A percentile compares a stretch with the other conserved stretches of the same genome.
phyloP scores from a whole-genome alignment of 768 basidiomycete genomes.

The Pleurotus ostreatus region DNA sequence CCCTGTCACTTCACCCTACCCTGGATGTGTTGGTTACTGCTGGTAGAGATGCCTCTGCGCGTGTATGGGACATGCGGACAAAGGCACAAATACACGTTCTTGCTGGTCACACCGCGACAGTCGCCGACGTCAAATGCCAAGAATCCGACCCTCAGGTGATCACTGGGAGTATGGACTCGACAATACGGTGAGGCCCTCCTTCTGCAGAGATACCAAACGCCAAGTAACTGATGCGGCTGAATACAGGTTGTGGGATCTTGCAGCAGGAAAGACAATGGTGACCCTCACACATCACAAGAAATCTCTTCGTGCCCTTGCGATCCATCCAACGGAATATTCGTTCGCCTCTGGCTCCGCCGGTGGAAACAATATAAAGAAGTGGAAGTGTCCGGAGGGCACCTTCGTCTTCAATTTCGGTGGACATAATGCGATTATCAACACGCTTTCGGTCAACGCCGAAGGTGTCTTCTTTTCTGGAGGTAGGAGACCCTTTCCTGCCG shows the following conservation, averaged over 20 bases:
- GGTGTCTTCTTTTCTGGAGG: constrained; percentile 98
- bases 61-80: constrained; percentile 99
- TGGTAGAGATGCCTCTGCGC: constrained; percentile 93
- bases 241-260: constrained; percentile 89
- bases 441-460: constrained; percentile 87
- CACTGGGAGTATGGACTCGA: constrained; percentile 98
- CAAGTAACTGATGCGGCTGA: neutral
- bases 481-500: constrained; percentile 30
- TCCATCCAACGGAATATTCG: constrained; percentile 95
- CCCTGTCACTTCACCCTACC: constrained; percentile 89
- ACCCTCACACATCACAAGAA: constrained; percentile 99
- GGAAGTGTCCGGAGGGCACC: constrained; percentile 95
- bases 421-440: constrained; percentile 98
- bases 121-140: constrained; percentile 94
- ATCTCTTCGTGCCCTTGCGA: constrained; percentile 87
- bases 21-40: constrained; percentile 93
- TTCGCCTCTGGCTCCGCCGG: constrained; percentile 95
- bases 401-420: constrained; percentile 97
- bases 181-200: constrained; percentile 62
- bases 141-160: constrained; percentile 98
- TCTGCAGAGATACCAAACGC: neutral
- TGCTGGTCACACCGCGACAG: constrained; percentile 90
- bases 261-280: constrained; percentile 94
- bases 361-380: constrained; percentile 99
- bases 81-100: constrained; percentile 94